Percentiles rank a stretch among this genome's conserved stretches.
phyloP scores from a whole-genome alignment of 164 flowering plant genomes.

The Litsea cubeba region DNA sequence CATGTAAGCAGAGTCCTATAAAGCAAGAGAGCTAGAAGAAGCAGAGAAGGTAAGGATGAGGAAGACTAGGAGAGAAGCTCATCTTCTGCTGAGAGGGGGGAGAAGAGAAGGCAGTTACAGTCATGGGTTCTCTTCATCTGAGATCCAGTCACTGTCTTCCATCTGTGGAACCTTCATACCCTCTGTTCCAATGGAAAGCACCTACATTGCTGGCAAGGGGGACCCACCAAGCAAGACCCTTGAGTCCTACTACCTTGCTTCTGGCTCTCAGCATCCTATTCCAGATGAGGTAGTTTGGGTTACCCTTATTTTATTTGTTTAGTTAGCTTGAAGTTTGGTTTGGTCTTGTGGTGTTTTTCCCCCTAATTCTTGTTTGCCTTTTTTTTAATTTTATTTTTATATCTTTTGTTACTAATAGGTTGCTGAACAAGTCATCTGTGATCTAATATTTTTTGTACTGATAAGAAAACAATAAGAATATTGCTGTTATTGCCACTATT shows the following conservation, averaged over 20 bases:
- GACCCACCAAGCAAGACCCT: constrained; percentile 2
- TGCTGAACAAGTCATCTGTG: too few relatives aligned
- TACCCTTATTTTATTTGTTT: not conserved
- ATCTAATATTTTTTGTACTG: too few relatives aligned
- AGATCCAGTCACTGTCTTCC: constrained; percentile 7
- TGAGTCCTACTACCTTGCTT: constrained; percentile 10
- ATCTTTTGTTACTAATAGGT: too few relatives aligned
- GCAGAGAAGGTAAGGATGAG: not conserved
- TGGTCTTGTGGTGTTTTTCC: not conserved
- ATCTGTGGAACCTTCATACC: constrained; percentile 12
- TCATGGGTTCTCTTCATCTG: constrained; percentile 7
- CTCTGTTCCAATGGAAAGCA: not conserved
- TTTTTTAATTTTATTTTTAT: too few relatives aligned
- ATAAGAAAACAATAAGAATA: too few relatives aligned
- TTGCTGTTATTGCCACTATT: too few relatives aligned
- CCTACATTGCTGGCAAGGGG: not conserved
- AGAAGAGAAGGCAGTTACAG: not conserved
- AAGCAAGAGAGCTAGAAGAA: not conserved
- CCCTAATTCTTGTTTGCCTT: not conserved
- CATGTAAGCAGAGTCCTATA: too few relatives aligned
- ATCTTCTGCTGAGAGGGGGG: constrained; percentile 1
- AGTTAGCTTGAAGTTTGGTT: not conserved
- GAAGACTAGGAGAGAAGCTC: not conserved
- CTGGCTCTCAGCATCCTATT: constrained; percentile 19
- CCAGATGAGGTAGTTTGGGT: constrained; percentile 47